A percentile compares a stretch with the other conserved stretches of the same genome.
Evolutionary conservation across 768 basidiomycete species (phyloP).

Genomic region (Arthromyces matolae): DNA sequence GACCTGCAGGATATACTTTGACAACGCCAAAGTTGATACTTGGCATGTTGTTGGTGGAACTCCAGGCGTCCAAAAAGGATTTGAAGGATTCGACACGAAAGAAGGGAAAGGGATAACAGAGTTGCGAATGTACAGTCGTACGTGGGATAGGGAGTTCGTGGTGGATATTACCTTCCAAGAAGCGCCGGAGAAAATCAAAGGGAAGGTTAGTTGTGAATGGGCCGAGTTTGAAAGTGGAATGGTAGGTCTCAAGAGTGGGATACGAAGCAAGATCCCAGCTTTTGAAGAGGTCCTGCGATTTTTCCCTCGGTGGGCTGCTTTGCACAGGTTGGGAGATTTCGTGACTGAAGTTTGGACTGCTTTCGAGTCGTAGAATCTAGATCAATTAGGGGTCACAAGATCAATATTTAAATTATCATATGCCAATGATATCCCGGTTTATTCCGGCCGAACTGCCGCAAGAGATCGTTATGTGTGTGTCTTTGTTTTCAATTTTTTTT

Average conservation of each 20-base stretch:
- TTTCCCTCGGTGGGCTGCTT: conserved; percentile 65
- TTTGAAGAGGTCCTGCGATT: conserved; percentile 62
- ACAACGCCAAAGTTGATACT: conserved; percentile 14
- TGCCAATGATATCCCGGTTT: conserved; percentile 5
- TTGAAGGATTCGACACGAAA: conserved; percentile 11
- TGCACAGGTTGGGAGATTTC: conserved; percentile 52
- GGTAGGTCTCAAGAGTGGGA: conserved; percentile 39
- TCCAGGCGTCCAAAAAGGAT: conserved; percentile 1
- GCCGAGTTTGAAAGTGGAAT: conserved; percentile 48
- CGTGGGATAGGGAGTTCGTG: conserved; percentile 45
- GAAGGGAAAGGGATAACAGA: conserved; percentile 28
- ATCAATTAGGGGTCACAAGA: neutral
- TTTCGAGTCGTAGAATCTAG: conserved; percentile 29
- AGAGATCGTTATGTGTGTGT: neutral
- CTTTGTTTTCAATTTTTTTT: too few relatives aligned
- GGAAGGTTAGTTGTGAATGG: conserved; percentile 50
- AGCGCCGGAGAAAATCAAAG: conserved; percentile 38
- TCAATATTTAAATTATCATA: neutral
- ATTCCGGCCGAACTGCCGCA: conserved; percentile 18
- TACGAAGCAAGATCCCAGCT: conserved; percentile 68
- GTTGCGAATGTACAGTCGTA: conserved; percentile 49
- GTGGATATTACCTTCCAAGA: conserved; percentile 41
- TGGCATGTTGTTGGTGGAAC: conserved; percentile 10
- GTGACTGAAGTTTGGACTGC: conserved; percentile 52
- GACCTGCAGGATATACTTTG: conserved; percentile 57